Conservation (phyloP, 331 rosid genomes). For the Arachis monticola region DNA sequence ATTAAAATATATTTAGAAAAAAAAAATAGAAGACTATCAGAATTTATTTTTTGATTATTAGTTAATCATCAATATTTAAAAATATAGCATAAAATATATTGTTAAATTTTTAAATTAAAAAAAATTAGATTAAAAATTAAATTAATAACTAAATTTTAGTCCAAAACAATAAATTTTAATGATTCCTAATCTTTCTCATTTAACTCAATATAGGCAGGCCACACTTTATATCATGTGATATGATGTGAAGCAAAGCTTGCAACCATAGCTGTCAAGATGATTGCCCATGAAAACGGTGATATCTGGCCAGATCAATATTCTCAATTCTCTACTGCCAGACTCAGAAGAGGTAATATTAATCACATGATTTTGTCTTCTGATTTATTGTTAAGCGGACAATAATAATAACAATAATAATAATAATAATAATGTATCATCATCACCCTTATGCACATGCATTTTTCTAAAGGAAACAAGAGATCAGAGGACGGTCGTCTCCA, state of each 20-base stretch:
- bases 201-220: too few relatives aligned
- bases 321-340: constrained; percentile 68
- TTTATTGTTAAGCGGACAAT: background rate
- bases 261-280: constrained; percentile 74
- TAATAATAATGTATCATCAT: background rate
- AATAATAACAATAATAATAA: background rate
- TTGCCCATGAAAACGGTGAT: constrained; percentile 74
- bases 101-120: too few relatives aligned
- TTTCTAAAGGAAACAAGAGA: background rate
- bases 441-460: background rate
- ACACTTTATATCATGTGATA: too few relatives aligned
- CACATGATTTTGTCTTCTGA: constrained; percentile 21
- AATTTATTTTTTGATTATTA: too few relatives aligned
- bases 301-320: constrained; percentile 79
- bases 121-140: too few relatives aligned
- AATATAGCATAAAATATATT: too few relatives aligned
- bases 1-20: too few relatives aligned
- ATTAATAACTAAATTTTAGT: too few relatives aligned
- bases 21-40: too few relatives aligned
- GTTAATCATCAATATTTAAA: too few relatives aligned
- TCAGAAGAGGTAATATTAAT: constrained; percentile 47
- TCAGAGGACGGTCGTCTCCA: background rate
- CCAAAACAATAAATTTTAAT: too few relatives aligned
- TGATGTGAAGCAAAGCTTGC: constrained; percentile 66
- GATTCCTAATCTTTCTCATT: too few relatives aligned